Evolutionary conservation across 345 rosid species (phyloP).

Genomic region (Eucalyptus camaldulensis): DNA sequence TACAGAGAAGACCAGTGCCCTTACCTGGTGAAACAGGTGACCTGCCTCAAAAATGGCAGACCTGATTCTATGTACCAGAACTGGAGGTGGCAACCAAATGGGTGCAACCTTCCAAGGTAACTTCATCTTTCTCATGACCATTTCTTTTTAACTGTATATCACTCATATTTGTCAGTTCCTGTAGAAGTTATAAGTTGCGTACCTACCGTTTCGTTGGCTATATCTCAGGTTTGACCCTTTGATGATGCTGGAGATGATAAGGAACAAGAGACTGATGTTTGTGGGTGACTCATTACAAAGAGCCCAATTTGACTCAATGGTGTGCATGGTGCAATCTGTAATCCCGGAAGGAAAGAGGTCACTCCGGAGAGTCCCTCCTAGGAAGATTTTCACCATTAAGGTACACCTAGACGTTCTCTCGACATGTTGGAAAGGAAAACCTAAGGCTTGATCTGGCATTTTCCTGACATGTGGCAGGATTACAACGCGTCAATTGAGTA

Average conservation of each 20-base stretch:
- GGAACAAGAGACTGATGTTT: constrained; percentile 77
- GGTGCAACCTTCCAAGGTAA: constrained; percentile 70
- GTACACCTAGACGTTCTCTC: constrained; percentile 4
- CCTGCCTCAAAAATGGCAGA: constrained; percentile 69
- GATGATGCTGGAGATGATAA: constrained; percentile 63
- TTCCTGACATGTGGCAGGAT: constrained; percentile 29
- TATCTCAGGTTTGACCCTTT: constrained; percentile 54
- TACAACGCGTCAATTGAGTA: constrained; percentile 70
- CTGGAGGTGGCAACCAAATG: constrained; percentile 85
- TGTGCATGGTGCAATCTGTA: constrained; percentile 70
- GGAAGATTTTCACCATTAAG: constrained; percentile 80
- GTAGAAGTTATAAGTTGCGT: neutral
- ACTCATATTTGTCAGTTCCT: neutral
- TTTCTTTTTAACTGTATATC: neutral
- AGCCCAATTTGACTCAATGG: constrained; percentile 87
- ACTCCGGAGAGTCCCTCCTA: constrained; percentile 65
- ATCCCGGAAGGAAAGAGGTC: constrained; percentile 64
- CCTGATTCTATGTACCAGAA: constrained; percentile 71
- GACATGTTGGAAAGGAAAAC: neutral
- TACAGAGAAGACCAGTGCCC: constrained; percentile 77
- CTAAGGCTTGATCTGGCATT: neutral
- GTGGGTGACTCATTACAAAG: constrained; percentile 92
- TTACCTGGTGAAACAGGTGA: constrained; percentile 77
- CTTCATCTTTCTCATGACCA: neutral
- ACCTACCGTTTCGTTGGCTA: neutral